phyloP scores from a whole-genome alignment of 108 stramenopile species.

The Bacterosira constricta region DNA sequence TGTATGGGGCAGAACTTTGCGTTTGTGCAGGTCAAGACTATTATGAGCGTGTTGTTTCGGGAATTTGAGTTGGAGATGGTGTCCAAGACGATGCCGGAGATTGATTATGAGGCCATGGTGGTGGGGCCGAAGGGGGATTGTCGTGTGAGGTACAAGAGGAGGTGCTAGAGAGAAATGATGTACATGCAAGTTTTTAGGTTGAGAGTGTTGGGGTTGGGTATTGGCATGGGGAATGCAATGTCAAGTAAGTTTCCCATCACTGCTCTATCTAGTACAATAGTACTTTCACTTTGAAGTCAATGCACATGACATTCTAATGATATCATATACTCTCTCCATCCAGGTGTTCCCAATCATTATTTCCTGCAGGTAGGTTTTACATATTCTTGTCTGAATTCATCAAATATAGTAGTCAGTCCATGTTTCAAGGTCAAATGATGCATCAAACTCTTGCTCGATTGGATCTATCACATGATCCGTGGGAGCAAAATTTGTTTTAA shows the following conservation, averaged over 20 bases:
- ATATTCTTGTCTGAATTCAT: neutral
- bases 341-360: constrained; percentile 78
- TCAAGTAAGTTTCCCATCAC: too few species aligned
- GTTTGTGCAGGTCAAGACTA: constrained; percentile 99
- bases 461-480: constrained; percentile 65
- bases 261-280: too few species aligned
- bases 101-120: constrained; percentile 99
- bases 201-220: too few species aligned
- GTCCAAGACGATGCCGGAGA: constrained; percentile 77
- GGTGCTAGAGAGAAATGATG: constrained; percentile 9
- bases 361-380: constrained; percentile 69
- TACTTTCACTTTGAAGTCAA: too few species aligned
- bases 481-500: constrained; percentile 93
- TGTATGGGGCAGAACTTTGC: constrained; percentile 99
- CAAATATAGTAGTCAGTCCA: neutral
- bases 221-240: too few species aligned
- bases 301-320: neutral
- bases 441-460: constrained; percentile 52
- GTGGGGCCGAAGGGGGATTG: constrained; percentile 97
- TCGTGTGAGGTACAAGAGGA: constrained; percentile 76
- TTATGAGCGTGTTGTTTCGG: constrained; percentile 91
- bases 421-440: constrained; percentile 38
- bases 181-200: too few species aligned
- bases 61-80: constrained; percentile 93
- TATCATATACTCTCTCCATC: neutral